A percentile compares a stretch with the other conserved stretches of the same genome.
Evolutionary conservation across 2,329 filamentous ascomycete genomes (phyloP).

Genomic region (Sarocladiaceae sp.): DNA sequence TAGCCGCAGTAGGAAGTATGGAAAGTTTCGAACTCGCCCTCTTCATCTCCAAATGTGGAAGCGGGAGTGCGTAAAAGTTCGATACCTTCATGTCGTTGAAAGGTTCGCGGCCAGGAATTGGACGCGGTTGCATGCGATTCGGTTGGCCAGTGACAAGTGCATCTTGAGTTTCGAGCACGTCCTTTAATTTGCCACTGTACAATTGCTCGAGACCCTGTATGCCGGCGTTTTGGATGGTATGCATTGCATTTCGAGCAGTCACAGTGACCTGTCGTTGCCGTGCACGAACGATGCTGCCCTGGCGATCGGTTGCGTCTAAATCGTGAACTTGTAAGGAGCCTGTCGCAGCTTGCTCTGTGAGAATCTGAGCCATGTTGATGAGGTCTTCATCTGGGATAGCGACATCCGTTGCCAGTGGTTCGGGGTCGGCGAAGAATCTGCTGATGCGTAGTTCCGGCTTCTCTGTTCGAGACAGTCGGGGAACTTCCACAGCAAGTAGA

Average conservation of each 20-base stretch:
- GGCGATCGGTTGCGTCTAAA: neutral
- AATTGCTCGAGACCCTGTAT: conserved; percentile 38
- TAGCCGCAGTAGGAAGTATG: conserved; percentile 67
- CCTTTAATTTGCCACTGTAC: conserved; percentile 36
- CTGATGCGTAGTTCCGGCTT: conserved; percentile 45
- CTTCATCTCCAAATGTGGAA: conserved; percentile 69
- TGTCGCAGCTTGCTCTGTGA: conserved; percentile 65
- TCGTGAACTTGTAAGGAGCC: conserved; percentile 37
- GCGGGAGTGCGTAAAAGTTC: conserved; percentile 58
- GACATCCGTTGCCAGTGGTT: conserved; percentile 44
- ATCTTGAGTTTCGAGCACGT: conserved; percentile 54
- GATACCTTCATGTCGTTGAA: conserved; percentile 43
- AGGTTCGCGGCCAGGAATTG: conserved; percentile 35
- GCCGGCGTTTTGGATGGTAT: conserved; percentile 40
- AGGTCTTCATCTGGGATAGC: conserved; percentile 53
- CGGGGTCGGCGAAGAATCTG: conserved; percentile 55
- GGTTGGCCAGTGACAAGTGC: conserved; percentile 49
- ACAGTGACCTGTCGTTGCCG: conserved; percentile 36
- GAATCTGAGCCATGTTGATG: conserved; percentile 63
- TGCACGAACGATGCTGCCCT: conserved; percentile 11
- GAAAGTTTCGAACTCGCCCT: conserved; percentile 67
- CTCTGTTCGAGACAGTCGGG: conserved; percentile 43
- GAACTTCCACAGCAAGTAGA: conserved; percentile 44
- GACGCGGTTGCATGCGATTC: conserved; percentile 46
- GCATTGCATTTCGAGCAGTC: conserved; percentile 43